Percentiles rank a stretch among this genome's conserved stretches.
phyloP scores from a whole-genome alignment of 345 rosid genomes.

The Citrus cavaleriei region DNA sequence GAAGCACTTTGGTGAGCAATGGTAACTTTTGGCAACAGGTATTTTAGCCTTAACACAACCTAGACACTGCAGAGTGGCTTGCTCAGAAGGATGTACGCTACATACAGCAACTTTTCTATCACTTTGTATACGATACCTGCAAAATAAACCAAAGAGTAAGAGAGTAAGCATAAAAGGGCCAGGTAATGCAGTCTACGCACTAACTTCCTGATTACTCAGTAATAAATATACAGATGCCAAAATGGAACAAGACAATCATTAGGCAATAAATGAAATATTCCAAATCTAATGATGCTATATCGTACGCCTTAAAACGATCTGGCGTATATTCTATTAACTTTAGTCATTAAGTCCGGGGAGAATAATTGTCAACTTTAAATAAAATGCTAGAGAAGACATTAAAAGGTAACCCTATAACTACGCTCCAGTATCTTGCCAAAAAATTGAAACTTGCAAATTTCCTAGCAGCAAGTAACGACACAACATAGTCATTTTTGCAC shows the following conservation, averaged over 20 bases:
- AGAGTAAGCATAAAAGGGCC: background rate
- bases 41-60: slow-evolving; percentile 87
- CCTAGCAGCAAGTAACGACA: background rate
- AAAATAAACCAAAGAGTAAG: slow-evolving; percentile 16
- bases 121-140: slow-evolving; percentile 91
- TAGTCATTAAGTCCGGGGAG: background rate
- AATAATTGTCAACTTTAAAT: background rate
- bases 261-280: background rate
- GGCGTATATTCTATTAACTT: background rate
- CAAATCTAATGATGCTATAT: background rate
- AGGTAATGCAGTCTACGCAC: background rate
- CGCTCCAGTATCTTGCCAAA: background rate
- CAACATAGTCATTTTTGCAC: background rate
- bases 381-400: background rate
- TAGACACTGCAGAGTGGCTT: slow-evolving; percentile 83
- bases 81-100: slow-evolving; percentile 89
- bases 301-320: background rate
- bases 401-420: background rate
- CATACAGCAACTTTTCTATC: slow-evolving; percentile 86
- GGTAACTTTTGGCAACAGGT: slow-evolving; percentile 85
- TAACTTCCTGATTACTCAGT: background rate
- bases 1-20: slow-evolving; percentile 90
- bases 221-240: background rate
- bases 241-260: slow-evolving; percentile 3
- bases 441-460: background rate